Evolutionary conservation across 352 stramenopile genomes (phyloP), one percentile per base, ranked within the genome.

Genomic region (Halophytophthora polymorphica): DNA sequence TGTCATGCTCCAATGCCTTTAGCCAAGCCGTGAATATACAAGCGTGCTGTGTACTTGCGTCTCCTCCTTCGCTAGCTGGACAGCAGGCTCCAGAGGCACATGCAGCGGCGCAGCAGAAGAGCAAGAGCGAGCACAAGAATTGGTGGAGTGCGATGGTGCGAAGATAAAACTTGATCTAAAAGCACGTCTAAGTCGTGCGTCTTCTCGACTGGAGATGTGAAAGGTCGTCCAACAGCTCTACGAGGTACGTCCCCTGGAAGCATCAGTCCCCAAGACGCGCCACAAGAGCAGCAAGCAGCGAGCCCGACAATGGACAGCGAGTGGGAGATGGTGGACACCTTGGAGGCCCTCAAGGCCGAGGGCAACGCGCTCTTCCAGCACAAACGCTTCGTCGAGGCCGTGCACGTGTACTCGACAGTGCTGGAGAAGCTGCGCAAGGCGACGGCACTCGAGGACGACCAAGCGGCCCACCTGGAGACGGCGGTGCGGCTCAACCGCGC

Each of bases 401-500:
- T 77, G 17, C 49, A 61, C 19, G 53, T 69, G 10, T 92, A 90
- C 58, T 66, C 58, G 2, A 56, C 60, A n/a, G 55, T 71, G 2
- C 38, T 83, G n/a, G 51, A 69, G 0, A 40, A 55, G 13, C 31
- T 69, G 39, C 29, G 7, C 1, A 34, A 17, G 23, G 18, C 14
- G 2, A 29, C 17, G 2, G 23, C 12, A n/a, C 12, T 2, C 7
- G 5, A 31, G 12, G 58, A 56, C 14, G 22, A 33, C 21, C 25
- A 46, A 6, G 58, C 37, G 6, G 39, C 77, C 3, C 45, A 43
- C 18, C 50, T 90, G 8, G 72, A 83, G 29, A 36, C 58, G 12
- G 77, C 78, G 0, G 73, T 92, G 51, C 69, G 69, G 15, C 64
- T 88, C 17, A 92, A 92, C 49, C 73, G 82, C 11, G 75, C 82